Evolutionary conservation across 306 rosid genomes (phyloP).

Genomic region (Rosa lucieae): DNA sequence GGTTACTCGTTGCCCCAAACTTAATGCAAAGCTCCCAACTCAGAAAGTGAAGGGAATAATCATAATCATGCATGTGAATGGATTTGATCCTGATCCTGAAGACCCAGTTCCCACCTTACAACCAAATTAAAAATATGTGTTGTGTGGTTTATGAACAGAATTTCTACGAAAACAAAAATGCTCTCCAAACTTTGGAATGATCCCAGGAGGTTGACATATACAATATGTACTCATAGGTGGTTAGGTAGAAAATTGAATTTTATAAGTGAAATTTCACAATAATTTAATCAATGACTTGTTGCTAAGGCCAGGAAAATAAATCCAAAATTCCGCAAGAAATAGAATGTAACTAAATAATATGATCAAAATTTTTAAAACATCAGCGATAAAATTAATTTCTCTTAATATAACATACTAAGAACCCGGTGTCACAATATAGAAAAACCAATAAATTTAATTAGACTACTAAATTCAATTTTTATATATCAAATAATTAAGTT

Average conservation of each 20-base stretch:
- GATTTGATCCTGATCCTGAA: neutral
- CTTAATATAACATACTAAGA: no score
- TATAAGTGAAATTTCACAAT: neutral
- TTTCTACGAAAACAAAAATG: neutral
- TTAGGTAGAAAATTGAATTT: neutral
- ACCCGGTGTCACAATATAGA: neutral
- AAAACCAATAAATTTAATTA: neutral
- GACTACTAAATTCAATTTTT: no score
- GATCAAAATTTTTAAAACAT: neutral
- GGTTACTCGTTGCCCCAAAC: neutral
- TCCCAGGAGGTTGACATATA: neutral
- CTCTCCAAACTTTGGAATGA: neutral
- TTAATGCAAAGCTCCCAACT: neutral
- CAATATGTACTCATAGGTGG: neutral
- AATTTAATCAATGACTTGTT: neutral
- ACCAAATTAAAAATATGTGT: neutral
- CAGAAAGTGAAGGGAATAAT: neutral
- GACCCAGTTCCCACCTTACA: neutral
- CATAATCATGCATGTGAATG: constrained; percentile 5
- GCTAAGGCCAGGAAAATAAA: neutral
- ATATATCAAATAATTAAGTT: neutral
- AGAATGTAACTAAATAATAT: neutral
- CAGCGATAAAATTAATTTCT: no score
- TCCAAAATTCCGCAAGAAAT: neutral
- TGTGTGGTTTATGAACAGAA: neutral